Conservation (phyloP, 2,329 filamentous ascomycete genomes). For the Byssoonygena ceratinophila region DNA sequence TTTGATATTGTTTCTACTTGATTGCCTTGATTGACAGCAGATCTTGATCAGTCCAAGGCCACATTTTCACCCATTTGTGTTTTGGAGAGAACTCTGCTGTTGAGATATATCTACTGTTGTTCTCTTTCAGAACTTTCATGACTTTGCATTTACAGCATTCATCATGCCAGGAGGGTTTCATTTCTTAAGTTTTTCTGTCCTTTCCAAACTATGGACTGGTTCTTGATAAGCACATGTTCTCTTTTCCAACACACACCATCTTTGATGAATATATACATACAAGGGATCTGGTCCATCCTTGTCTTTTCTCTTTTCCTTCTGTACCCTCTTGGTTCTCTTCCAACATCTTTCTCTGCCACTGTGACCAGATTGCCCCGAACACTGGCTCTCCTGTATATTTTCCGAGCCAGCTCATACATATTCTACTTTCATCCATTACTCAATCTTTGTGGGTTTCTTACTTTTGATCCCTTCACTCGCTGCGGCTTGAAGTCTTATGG, state of each 20-base stretch:
- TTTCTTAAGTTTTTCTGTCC: neutral
- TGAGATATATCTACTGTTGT: neutral
- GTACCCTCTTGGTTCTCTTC: neutral
- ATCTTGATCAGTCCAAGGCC: neutral
- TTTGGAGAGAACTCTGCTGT: neutral
- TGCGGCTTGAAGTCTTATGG: neutral
- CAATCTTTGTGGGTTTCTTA: neutral
- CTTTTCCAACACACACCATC: neutral
- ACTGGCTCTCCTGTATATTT: neutral
- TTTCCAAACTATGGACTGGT: neutral
- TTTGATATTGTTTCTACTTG: neutral
- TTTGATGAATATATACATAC: neutral
- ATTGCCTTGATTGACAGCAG: neutral
- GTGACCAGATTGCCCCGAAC: neutral
- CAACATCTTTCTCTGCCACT: neutral
- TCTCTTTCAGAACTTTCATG: neutral
- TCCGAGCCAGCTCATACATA: neutral
- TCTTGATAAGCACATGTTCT: neutral
- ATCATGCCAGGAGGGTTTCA: neutral
- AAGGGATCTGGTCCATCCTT: neutral
- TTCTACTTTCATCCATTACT: neutral
- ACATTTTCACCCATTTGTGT: neutral
- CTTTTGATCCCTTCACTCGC: neutral
- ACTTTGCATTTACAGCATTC: constrained; percentile 2
- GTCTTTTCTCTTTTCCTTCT: neutral